Base-by-base conservation (phyloP, 345 rosid species). In the Jatropha curcas region DNA sequence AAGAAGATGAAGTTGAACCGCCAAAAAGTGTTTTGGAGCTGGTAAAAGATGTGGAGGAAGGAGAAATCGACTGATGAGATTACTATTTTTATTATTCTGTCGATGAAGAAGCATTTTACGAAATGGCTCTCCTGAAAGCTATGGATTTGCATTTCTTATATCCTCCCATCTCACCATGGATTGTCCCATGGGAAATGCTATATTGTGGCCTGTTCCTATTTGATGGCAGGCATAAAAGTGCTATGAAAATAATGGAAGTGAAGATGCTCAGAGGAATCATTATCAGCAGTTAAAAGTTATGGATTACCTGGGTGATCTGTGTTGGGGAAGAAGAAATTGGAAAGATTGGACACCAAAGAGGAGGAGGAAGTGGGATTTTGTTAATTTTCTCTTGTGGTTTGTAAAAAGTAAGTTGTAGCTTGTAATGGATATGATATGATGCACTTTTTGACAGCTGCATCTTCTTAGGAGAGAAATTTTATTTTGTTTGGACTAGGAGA, bases 11-110 rank as follows among this genome's bases (percentile, higher is more conserved):
- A 52, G 91, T 85, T 61, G 89, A 81, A 74, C 84, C 74, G 0
- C 84, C 79, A 3, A 31, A 63, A 45, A 84, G 61, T 48, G 58
- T 78, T 76, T 62, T 74, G 33, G 79, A 75, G 22, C 76, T 73
- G 1, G 71, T 53, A 20, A 80, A 82, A 76, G 88, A 91, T 66
- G 87, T 82, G 0, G 98, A 89, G 83, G 96, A 94, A 87, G 98
- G 97, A 67, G 97, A 94, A 85, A 88, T 88, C 59, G 90, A 88
- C 81, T 86, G 78, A 87, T 45, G 46, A 46, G 65, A 52, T 64
- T 41, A 9, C 34, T 33, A 25, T 30, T 34, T 25, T 35, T 50
- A 24, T 43, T 24, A 34, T 12, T 58, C 1, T 5, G 13, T 37
- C 16, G 8, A 11, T 57, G 7, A 7, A 39, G n/a, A n/a, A n/a